Percentiles rank a stretch among this genome's conserved stretches.
These are phyloP conservation scores for Blastocladiella britannica DNA, from an alignment of 192 early-diverging fungal genomes.

Conservation along the genomic window DNA sequence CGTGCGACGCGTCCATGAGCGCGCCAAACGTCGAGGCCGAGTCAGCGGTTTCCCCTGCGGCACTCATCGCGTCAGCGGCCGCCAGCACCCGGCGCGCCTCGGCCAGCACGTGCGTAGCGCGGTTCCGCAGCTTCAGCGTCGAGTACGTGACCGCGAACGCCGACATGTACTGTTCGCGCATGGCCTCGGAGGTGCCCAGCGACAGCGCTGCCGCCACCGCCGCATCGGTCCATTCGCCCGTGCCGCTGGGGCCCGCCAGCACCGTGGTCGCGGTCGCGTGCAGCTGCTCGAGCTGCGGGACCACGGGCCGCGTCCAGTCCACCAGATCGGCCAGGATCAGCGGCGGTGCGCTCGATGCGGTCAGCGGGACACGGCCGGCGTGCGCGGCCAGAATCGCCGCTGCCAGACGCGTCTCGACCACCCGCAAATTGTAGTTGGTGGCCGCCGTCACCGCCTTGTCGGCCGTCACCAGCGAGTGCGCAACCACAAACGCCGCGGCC, in stretches of 20 bases:
- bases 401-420: slow-evolving; percentile 71
- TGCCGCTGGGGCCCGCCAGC: slow-evolving; percentile 14
- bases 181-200: slow-evolving; percentile 15
- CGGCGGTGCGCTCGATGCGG: slow-evolving; percentile 15
- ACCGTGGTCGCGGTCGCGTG: slow-evolving; percentile 17
- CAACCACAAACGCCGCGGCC: slow-evolving; percentile 60
- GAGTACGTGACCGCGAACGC: slow-evolving; percentile 31
- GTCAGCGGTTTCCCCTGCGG: slow-evolving; percentile 8
- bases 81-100: slow-evolving; percentile 57
- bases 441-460: slow-evolving; percentile 78
- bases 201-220: slow-evolving; percentile 13
- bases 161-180: slow-evolving; percentile 21
- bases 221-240: slow-evolving; percentile 11
- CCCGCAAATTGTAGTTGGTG: slow-evolving; percentile 75
- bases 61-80: slow-evolving; percentile 7
- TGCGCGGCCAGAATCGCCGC: slow-evolving; percentile 36
- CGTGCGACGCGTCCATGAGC: slow-evolving; percentile 78
- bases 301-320: slow-evolving; percentile 8
- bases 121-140: slow-evolving; percentile 48
- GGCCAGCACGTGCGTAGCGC: slow-evolving; percentile 62
- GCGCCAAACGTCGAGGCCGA: slow-evolving; percentile 37
- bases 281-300: slow-evolving; percentile 17
- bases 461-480: slow-evolving; percentile 63
- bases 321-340: slow-evolving; percentile 20
- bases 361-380: slow-evolving; percentile 18